A percentile compares a stretch with the other conserved stretches of the same genome.
phyloP scores from a whole-genome alignment of 306 rosid species.

The Clitoria ternatea region DNA sequence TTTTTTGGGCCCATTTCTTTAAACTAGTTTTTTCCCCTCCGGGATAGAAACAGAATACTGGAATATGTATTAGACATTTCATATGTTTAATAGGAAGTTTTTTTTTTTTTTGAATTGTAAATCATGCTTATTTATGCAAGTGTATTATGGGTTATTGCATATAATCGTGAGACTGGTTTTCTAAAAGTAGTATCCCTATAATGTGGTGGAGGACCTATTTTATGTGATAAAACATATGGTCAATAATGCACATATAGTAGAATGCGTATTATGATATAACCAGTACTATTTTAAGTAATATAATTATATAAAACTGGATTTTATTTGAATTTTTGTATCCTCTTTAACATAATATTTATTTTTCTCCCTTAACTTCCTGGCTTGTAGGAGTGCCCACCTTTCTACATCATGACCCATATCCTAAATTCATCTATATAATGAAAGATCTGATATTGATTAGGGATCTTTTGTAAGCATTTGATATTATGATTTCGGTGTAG shows the following conservation, averaged over 20 bases:
- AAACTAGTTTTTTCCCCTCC: background rate
- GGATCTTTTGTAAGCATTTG: background rate
- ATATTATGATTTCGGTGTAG: background rate
- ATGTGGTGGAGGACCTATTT: background rate
- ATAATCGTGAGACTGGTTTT: background rate
- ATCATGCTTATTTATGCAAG: background rate
- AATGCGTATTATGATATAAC: background rate
- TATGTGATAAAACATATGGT: background rate
- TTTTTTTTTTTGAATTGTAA: background rate
- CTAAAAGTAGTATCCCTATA: background rate
- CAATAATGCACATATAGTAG: background rate
- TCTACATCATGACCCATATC: background rate
- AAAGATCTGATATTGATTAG: background rate
- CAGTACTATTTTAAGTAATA: background rate
- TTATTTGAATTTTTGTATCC: background rate
- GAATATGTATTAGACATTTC: background rate
- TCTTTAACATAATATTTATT: background rate
- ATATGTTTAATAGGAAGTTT: background rate
- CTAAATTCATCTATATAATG: slow-evolving; percentile 10
- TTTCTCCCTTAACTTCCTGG: background rate
- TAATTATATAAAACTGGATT: background rate
- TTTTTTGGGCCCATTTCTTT: background rate
- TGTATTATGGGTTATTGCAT: background rate
- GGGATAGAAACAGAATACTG: slow-evolving; percentile 6
- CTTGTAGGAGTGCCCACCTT: background rate